These are phyloP conservation scores for Stagonosporopsis rhizophila DNA, from an alignment of 2,329 filamentous ascomycete genomes.

Conservation along the genomic window DNA sequence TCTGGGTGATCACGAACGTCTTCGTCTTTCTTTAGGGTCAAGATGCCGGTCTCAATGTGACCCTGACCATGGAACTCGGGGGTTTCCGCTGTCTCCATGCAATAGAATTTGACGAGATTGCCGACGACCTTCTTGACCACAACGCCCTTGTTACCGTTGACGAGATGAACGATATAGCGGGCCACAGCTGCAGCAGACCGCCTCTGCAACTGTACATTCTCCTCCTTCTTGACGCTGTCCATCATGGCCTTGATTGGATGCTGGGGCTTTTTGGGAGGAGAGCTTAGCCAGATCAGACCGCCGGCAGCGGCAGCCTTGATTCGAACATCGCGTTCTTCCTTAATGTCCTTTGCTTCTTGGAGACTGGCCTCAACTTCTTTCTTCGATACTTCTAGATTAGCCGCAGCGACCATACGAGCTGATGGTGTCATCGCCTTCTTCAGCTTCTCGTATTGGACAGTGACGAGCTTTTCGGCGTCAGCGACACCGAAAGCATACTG, in stretches of 20 bases:
- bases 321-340: conserved; percentile 82
- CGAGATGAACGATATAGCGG: conserved; percentile 84
- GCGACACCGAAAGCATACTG: conserved; percentile 89
- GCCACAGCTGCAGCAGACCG: conserved; percentile 87
- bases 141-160: conserved; percentile 76
- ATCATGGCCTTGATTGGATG: conserved; percentile 94
- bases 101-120: conserved; percentile 96
- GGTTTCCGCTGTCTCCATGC: conserved; percentile 96
- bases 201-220: conserved; percentile 85
- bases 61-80: conserved; percentile 91
- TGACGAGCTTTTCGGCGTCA: conserved; percentile 87
- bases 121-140: conserved; percentile 95
- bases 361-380: conserved; percentile 74
- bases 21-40: conserved; percentile 97
- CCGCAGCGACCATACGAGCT: conserved; percentile 81
- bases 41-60: conserved; percentile 76
- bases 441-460: conserved; percentile 83
- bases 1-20: conserved; percentile 92
- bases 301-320: conserved; percentile 87
- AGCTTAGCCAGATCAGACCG: conserved; percentile 84
- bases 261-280: conserved; percentile 93
- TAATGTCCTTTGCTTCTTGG: conserved; percentile 78
- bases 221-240: conserved; percentile 96
- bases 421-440: conserved; percentile 89
- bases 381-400: conserved; percentile 80